phyloP scores from a whole-genome alignment of 2,329 filamentous ascomycete genomes.

The Lasiodiplodia hormozganensis region DNA sequence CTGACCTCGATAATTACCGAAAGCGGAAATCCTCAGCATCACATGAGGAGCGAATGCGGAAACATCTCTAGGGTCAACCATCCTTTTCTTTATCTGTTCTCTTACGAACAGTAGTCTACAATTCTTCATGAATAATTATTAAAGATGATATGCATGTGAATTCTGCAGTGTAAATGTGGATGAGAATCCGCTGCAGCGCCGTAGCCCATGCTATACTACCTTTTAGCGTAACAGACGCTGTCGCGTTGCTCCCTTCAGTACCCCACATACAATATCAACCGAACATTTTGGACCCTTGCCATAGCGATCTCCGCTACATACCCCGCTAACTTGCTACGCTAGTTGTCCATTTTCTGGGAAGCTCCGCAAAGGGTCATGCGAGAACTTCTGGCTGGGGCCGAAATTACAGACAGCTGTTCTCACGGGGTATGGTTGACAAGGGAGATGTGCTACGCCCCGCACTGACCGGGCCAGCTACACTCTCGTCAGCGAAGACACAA shows the following conservation, averaged over 20 bases:
- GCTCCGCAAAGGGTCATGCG: neutral
- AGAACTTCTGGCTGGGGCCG: neutral
- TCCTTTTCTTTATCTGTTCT: neutral
- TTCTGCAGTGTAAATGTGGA: neutral
- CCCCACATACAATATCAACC: neutral
- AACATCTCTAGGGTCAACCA: neutral
- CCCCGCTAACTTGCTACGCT: neutral
- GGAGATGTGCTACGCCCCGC: neutral
- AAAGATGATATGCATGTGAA: neutral
- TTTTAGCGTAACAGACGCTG: neutral
- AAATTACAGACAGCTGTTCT: neutral
- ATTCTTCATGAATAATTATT: neutral
- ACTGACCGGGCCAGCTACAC: neutral
- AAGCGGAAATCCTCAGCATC: neutral
- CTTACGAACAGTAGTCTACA: neutral
- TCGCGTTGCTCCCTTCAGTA: neutral
- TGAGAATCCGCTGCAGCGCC: neutral
- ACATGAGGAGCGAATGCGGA: neutral
- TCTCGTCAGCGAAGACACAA: neutral
- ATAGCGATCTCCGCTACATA: neutral
- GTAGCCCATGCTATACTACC: neutral
- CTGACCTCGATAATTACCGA: neutral
- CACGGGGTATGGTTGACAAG: neutral
- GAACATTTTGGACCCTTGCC: neutral
- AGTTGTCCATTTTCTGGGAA: neutral